A percentile compares a stretch with the other conserved stretches of the same genome.
Evolutionary conservation across 495 filamentous ascomycete genomes (phyloP).

Genomic region (Xylaria castorea): DNA sequence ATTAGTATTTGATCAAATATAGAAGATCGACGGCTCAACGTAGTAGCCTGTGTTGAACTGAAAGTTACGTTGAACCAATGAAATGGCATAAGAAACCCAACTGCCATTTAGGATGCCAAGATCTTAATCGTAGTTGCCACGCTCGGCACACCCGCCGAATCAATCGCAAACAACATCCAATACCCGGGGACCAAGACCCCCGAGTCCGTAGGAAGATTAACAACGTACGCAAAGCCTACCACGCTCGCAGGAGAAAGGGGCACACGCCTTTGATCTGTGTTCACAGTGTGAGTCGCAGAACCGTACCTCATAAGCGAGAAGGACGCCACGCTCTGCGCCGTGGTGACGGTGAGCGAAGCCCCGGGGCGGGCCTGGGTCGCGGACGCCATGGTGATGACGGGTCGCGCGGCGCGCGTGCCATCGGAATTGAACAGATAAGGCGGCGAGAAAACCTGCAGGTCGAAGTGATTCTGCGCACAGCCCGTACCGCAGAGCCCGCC

Average conservation of each 20-base stretch:
- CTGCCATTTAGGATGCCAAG: background rate
- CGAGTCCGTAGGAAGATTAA: constrained; percentile 51
- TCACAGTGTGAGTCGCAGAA: constrained; percentile 61
- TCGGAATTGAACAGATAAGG: constrained; percentile 58
- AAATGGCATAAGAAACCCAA: background rate
- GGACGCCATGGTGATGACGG: constrained; percentile 39
- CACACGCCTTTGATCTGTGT: constrained; percentile 65
- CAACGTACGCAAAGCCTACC: background rate
- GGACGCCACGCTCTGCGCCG: constrained; percentile 34
- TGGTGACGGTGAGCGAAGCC: constrained; percentile 43
- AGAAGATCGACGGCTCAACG: background rate
- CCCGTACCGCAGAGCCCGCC: constrained; percentile 60
- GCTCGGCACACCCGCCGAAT: constrained; percentile 57
- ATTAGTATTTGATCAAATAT: background rate
- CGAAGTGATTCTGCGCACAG: constrained; percentile 63
- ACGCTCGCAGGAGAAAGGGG: constrained; percentile 44
- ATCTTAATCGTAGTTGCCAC: constrained; percentile 35
- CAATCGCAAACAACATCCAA: constrained; percentile 64
- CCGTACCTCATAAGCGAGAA: constrained; percentile 53
- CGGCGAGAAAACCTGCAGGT: constrained; percentile 64
- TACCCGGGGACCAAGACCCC: constrained; percentile 63
- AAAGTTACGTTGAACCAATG: background rate
- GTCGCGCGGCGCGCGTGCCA: constrained; percentile 51
- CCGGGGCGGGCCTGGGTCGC: constrained; percentile 39
- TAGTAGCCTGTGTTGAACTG: background rate